Conservation (phyloP, 2,329 filamentous ascomycete genomes). For the Chrysoporthe austroafricana region DNA sequence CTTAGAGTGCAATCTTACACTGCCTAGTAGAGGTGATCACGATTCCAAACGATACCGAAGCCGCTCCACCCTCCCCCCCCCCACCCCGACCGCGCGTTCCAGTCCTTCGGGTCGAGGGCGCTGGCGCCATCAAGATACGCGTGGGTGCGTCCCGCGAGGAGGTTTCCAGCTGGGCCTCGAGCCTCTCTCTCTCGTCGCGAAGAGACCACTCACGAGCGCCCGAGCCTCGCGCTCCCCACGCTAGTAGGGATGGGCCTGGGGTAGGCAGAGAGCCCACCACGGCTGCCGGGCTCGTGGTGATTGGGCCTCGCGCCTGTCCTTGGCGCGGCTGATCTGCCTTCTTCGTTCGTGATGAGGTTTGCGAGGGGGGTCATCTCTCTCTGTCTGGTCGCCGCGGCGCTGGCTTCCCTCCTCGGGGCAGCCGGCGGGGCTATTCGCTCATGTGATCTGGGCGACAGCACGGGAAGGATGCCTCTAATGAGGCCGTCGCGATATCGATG, state of each 20-base stretch:
- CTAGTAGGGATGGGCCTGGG: constrained; percentile 11
- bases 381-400: neutral
- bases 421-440: neutral
- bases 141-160: neutral
- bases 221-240: constrained; percentile 1
- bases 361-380: too few species aligned
- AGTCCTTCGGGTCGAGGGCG: too few species aligned
- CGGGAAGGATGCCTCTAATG: neutral
- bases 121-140: too few species aligned
- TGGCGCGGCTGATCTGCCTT: neutral
- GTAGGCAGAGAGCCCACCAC: neutral
- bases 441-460: neutral
- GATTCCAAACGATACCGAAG: neutral
- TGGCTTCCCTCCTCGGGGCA: neutral
- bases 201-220: neutral
- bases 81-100: too few species aligned
- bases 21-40: neutral
- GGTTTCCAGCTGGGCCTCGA: neutral
- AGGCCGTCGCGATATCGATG: neutral
- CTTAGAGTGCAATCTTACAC: neutral
- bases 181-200: neutral
- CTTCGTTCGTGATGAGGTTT: too few species aligned
- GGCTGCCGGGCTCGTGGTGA: too few species aligned
- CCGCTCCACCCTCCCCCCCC: too few species aligned
- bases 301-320: neutral